Base-by-base conservation (phyloP, 2,329 filamentous ascomycete species). In the Arthrobotrys pseudoclavata region DNA sequence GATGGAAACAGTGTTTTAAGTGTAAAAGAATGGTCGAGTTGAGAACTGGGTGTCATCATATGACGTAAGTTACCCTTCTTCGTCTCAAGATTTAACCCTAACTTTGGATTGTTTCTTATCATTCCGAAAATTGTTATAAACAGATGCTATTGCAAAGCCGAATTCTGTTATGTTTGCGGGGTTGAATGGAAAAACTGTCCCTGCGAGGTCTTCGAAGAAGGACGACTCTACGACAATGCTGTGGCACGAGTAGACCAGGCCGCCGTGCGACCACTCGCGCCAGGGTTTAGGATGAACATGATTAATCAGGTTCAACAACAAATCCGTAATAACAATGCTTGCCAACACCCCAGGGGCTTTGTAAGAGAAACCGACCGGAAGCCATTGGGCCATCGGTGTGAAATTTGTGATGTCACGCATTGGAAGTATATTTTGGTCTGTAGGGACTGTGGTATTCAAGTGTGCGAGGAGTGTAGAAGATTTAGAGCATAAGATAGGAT, bases 121-220 rank as follows among this genome's bases (percentile, higher is more conserved):
- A n/a, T n/a, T n/a, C n/a, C n/a, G n/a, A n/a, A n/a, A n/a, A n/a
- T 10, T n/a, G 2, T 6, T 20, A 61, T 42, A 66, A 34, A 57
- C 37, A 57, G 72, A 2, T 76, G 72, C 18, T 22, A n/a, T 20
- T 76, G 72, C n/a, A 69, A 69, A 64, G 50, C 66, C 3, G 66
- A 76, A 31, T 76, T 76, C 31, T 76, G 72, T 20, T 76, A 76
- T 34, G 31, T 63, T 0, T 76, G 72, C 29, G 72, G 72, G 0
- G 72, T 67, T 0, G 6, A 48, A 20, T 76, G 72, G 72, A 69
- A 76, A 15, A 24, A 61, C 3, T 76, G 72, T 13, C 6, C 9
- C 6, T 76, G 72, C n/a, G 26, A 20, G 4, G 1, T 40, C 1
- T 76, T 62, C 18, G 57, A 67, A 18, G 72, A 76, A 29, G 40